phyloP scores from a whole-genome alignment of 23 red algal genomes.

The Cyanidiococcus yangmingshanensis region DNA sequence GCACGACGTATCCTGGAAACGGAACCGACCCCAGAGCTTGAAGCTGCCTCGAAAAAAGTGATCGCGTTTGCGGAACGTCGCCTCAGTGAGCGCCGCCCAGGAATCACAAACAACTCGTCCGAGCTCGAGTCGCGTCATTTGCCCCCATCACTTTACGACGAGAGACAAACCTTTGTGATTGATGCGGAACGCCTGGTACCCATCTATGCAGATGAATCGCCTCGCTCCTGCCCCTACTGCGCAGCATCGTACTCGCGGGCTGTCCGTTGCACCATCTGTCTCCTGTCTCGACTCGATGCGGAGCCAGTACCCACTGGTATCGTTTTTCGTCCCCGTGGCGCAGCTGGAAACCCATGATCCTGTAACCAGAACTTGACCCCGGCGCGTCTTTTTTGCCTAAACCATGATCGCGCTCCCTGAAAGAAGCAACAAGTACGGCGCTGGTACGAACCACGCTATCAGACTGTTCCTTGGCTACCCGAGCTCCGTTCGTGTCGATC shows the following conservation, averaged over 20 bases:
- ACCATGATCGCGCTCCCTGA: no score
- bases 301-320: no score
- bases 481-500: no score
- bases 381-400: no score
- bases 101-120: not conserved
- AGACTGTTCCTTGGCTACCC: no score
- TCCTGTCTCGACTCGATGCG: not conserved
- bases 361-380: no score
- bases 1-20: constrained; percentile 72
- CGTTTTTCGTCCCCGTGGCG: no score
- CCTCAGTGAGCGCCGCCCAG: not conserved
- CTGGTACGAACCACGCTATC: no score
- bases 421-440: no score
- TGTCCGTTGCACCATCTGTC: not conserved
- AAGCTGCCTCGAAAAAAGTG: constrained; percentile 36
- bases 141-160: constrained; percentile 46
- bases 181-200: constrained; percentile 42
- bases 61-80: constrained; percentile 20
- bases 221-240: constrained; percentile 41
- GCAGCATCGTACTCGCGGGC: constrained; percentile 31
- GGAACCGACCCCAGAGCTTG: constrained; percentile 33
- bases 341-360: no score
- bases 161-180: constrained; percentile 47
- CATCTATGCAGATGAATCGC: constrained; percentile 41
- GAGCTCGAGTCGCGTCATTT: not conserved